Conservation (phyloP, 1,139 yeast species). For the Candida freyschussii region DNA sequence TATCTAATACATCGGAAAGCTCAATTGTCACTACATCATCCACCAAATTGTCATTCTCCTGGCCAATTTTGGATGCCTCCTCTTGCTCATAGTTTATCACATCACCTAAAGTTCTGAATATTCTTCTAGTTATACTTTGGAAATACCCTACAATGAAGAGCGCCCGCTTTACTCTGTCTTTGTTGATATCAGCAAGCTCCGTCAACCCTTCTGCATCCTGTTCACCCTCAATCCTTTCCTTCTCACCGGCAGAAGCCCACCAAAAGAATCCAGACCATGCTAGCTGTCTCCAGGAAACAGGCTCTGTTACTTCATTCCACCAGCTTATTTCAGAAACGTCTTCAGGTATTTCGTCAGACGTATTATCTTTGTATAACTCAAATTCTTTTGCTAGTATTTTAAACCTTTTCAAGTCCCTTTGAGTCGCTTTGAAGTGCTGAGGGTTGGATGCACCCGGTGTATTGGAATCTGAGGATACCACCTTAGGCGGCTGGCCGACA, state of each 20-base stretch:
- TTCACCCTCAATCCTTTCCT: constrained; percentile 34
- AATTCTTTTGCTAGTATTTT: constrained; percentile 30
- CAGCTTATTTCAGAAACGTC: constrained; percentile 34
- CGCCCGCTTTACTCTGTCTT: constrained; percentile 28
- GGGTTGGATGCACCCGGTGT: constrained; percentile 17
- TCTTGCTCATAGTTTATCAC: constrained; percentile 20
- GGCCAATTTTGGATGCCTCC: constrained; percentile 4
- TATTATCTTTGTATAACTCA: constrained; percentile 15
- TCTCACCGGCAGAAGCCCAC: constrained; percentile 84
- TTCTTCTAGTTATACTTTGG: constrained; percentile 43
- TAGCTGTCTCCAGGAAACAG: constrained; percentile 58
- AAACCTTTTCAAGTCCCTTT: constrained; percentile 32
- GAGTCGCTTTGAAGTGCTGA: constrained; percentile 31
- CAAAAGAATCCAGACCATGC: constrained; percentile 71
- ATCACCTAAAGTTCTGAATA: constrained; percentile 30
- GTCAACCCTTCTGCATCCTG: constrained; percentile 26
- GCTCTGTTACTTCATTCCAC: constrained; percentile 47
- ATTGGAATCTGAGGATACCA: constrained; percentile 21
- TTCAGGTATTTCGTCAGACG: constrained; percentile 16
- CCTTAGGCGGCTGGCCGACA: constrained; percentile 23
- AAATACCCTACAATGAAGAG: constrained; percentile 47
- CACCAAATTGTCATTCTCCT: constrained; percentile 8
- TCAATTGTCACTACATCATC: constrained; percentile 28
- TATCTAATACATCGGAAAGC: constrained; percentile 52
- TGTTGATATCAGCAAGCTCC: constrained; percentile 26